These are phyloP conservation scores for Pseudomonodictys pantanalensis DNA, from an alignment of 495 filamentous ascomycete genomes.

Conservation along the genomic window DNA sequence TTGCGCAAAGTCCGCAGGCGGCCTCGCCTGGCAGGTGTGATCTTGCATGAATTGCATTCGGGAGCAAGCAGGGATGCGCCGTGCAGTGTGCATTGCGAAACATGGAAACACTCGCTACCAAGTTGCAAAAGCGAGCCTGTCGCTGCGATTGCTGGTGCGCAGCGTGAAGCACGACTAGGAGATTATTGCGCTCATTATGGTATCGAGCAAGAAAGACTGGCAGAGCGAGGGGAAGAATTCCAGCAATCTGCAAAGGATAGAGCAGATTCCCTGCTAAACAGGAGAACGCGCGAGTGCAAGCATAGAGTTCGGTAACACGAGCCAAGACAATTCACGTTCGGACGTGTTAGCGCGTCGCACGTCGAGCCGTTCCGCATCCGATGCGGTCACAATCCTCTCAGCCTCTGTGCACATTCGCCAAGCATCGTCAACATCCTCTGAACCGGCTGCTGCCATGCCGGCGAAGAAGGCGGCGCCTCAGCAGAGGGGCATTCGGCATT, in stretches of 20 bases:
- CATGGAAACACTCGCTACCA: neutral
- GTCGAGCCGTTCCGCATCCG: neutral
- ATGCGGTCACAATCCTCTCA: neutral
- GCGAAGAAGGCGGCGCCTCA: slow-evolving; percentile 1
- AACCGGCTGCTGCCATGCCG: neutral
- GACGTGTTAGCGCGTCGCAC: neutral
- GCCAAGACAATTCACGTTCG: neutral
- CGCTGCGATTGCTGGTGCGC: no score
- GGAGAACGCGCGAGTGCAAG: no score
- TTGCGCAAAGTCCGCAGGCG: no score
- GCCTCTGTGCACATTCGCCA: neutral
- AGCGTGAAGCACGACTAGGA: no score
- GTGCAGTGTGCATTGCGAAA: neutral
- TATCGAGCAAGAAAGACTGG: no score
- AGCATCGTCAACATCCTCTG: neutral
- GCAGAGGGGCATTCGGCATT: no score
- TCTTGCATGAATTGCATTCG: neutral
- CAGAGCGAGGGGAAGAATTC: no score
- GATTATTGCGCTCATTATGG: no score
- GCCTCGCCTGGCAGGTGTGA: neutral
- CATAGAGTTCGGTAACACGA: no score
- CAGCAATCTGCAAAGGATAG: no score
- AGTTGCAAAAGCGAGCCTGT: neutral
- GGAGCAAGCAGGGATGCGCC: neutral
- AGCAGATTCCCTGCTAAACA: no score